phyloP scores from a whole-genome alignment of 108 stramenopile species.

The Schizochytrium sp. region DNA sequence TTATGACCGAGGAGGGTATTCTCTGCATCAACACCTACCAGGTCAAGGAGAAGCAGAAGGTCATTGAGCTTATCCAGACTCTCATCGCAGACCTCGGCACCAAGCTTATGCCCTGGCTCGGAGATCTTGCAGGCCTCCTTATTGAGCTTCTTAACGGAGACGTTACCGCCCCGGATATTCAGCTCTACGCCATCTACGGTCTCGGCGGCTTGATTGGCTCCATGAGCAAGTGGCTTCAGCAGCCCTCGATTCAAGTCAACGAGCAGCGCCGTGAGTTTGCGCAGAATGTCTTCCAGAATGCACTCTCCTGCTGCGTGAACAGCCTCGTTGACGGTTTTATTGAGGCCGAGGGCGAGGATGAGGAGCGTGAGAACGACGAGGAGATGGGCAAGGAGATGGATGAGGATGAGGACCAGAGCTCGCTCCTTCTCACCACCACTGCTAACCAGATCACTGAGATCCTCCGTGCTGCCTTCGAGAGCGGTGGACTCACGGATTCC shows the following conservation, averaged over 20 bases:
- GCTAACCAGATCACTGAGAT: conserved; percentile 33
- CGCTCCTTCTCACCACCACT: conserved; percentile 3
- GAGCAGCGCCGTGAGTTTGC: background rate
- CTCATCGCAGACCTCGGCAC: background rate
- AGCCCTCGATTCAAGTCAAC: background rate
- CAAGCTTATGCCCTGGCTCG: conserved; percentile 24
- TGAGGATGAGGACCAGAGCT: conserved; percentile 4
- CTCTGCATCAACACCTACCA: conserved; percentile 9
- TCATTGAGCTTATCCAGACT: background rate
- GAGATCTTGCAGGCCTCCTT: background rate
- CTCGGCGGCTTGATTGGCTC: background rate
- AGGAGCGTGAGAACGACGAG: background rate
- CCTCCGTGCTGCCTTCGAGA: conserved; percentile 7
- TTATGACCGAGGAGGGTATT: conserved; percentile 15
- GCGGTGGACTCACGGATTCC: conserved; percentile 1
- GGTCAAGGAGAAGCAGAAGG: conserved; percentile 2
- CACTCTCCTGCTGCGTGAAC: conserved; percentile 10
- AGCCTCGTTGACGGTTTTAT: conserved; percentile 24
- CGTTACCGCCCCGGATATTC: conserved; percentile 23
- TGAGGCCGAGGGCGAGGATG: conserved; percentile 14
- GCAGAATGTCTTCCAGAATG: background rate
- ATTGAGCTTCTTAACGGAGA: conserved; percentile 10
- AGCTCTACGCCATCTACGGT: conserved; percentile 25
- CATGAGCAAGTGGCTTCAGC: background rate
- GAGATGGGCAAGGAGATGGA: conserved; percentile 54